Evolutionary conservation across 1,284 basidiomycete genomes (phyloP).

Genomic region (Singerocomus rubriflavus): DNA sequence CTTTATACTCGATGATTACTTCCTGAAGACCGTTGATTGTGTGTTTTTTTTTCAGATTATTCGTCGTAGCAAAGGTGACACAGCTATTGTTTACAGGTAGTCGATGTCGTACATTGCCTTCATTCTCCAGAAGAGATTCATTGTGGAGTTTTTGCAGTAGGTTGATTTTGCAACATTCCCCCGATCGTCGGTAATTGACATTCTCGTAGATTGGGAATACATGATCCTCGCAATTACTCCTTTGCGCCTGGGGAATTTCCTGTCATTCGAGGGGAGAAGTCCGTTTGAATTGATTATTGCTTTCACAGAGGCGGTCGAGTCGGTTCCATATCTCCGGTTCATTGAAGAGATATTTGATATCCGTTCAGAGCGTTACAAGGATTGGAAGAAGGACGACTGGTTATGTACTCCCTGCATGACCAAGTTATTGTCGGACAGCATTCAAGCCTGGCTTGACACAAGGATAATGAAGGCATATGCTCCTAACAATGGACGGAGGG

Average conservation of each 20-base stretch:
- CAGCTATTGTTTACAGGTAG: neutral
- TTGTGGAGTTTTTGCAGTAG: slow-evolving; percentile 34
- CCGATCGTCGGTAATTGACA: neutral
- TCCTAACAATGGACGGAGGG: neutral
- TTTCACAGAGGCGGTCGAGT: slow-evolving; percentile 9
- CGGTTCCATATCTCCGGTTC: slow-evolving; percentile 18
- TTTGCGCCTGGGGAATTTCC: neutral
- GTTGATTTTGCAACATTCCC: neutral
- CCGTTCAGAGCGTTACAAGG: slow-evolving; percentile 22
- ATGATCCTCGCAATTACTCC: slow-evolving; percentile 9
- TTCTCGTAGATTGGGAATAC: slow-evolving; percentile 22
- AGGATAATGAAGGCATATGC: neutral
- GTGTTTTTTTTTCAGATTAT: neutral
- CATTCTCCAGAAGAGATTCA: neutral
- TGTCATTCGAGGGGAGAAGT: slow-evolving; percentile 7
- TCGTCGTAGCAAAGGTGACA: neutral
- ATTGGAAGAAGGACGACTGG: slow-evolving; percentile 34
- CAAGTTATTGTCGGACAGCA: slow-evolving; percentile 26
- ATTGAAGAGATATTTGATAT: slow-evolving; percentile 30
- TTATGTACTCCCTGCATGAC: slow-evolving; percentile 34
- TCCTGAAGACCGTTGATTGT: slow-evolving; percentile 31
- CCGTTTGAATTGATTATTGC: slow-evolving; percentile 8
- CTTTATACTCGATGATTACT: slow-evolving; percentile 29
- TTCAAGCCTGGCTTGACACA: slow-evolving; percentile 31
- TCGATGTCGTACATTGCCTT: slow-evolving; percentile 22